These are phyloP conservation scores for Phytophthora constricta DNA, from an alignment of 352 stramenopile species.

Conservation along the genomic window DNA sequence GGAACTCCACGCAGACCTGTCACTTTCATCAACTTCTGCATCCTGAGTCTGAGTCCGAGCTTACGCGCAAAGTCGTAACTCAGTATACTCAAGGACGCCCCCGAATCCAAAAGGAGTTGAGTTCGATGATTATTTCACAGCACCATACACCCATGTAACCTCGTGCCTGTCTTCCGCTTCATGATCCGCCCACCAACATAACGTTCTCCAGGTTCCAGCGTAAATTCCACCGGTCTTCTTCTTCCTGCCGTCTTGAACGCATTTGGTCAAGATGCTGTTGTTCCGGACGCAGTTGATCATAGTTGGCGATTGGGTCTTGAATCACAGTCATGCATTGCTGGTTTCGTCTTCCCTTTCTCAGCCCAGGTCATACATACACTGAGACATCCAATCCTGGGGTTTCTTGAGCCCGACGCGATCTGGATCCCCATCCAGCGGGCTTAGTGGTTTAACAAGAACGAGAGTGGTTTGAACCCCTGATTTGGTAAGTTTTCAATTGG, in stretches of 20 bases:
- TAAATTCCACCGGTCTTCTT: conserved; percentile 13
- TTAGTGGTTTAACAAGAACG: conserved; percentile 22
- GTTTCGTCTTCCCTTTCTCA: background rate
- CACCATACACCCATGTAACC: conserved; percentile 2
- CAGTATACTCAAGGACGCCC: conserved; percentile 26
- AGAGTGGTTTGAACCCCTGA: too few relatives aligned
- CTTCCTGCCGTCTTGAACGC: background rate
- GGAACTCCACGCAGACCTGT: background rate
- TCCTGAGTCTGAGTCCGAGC: conserved; percentile 1
- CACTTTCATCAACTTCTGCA: background rate
- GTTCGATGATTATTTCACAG: conserved; percentile 12
- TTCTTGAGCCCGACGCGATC: conserved; percentile 8
- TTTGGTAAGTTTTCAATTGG: background rate
- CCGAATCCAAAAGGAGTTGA: conserved; percentile 15
- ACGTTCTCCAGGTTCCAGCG: conserved; percentile 5
- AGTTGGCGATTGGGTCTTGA: conserved; percentile 6
- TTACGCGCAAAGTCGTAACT: conserved; percentile 24
- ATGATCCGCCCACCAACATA: conserved; percentile 18
- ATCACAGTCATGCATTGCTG: conserved; percentile 2
- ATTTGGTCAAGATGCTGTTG: too few relatives aligned
- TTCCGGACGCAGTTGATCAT: background rate
- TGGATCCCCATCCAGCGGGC: conserved; percentile 17
- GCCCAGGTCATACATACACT: conserved; percentile 6
- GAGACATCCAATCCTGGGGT: conserved; percentile 8
- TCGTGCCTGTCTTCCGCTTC: background rate